Conservation (phyloP, 306 rosid genomes). For the Gleditsia sinensis region DNA sequence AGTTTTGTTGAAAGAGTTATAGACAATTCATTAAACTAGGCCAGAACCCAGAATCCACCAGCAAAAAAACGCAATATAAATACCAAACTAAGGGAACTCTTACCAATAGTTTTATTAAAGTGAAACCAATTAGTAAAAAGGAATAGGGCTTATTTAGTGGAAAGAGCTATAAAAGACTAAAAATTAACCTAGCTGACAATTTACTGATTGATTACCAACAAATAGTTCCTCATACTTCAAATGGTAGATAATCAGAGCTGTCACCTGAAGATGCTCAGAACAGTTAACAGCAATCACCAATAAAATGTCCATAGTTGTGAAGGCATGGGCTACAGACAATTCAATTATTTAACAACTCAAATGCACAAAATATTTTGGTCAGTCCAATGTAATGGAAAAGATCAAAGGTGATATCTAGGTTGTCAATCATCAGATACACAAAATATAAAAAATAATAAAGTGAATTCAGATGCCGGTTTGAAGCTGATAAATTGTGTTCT, state of each 20-base stretch:
- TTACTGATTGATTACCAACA: no score
- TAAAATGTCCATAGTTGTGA: background rate
- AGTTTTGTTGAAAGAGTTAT: background rate
- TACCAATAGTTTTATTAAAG: background rate
- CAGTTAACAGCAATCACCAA: background rate
- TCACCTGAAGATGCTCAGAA: background rate
- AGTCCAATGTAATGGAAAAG: no score
- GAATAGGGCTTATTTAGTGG: background rate
- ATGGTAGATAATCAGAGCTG: background rate
- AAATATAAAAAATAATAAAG: background rate
- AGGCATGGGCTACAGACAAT: background rate
- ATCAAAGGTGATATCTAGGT: no score
- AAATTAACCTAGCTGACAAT: background rate
- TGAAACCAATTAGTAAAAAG: background rate
- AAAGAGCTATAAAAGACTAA: background rate
- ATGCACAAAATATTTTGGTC: background rate
- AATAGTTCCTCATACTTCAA: background rate
- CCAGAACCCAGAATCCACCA: background rate
- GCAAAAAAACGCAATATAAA: background rate
- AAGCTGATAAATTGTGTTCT: background rate
- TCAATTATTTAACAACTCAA: constrained; percentile 1
- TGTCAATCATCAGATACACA: background rate
- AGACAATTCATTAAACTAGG: no score
- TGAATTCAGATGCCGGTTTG: background rate
- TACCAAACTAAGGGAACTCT: background rate